Evolutionary conservation across 202 grass and related monocot species (phyloP).

Genomic region (Dendrocalamus latiflorus): DNA sequence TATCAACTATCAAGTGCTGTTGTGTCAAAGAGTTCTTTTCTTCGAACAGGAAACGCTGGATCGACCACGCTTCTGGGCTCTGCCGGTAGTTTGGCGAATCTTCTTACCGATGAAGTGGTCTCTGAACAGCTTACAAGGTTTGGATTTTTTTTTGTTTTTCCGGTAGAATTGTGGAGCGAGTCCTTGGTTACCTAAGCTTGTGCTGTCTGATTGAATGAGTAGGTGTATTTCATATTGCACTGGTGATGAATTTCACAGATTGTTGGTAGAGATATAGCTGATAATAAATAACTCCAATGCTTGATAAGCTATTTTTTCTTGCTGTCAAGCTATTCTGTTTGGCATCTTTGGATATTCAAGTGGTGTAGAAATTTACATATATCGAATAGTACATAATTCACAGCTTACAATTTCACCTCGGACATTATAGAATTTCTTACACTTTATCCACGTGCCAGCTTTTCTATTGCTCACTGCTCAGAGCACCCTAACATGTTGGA

Average conservation of each 20-base stretch:
- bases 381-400: neutral
- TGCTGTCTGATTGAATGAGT: neutral
- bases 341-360: neutral
- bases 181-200: neutral
- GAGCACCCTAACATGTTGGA: neutral
- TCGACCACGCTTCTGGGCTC: neutral
- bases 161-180: neutral
- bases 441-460: neutral
- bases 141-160: neutral
- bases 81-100: slow-evolving; percentile 39
- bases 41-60: slow-evolving; percentile 16
- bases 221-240: neutral
- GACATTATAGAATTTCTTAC: neutral
- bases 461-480: neutral
- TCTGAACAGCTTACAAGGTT: slow-evolving; percentile 96
- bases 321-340: neutral
- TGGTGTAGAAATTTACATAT: neutral
- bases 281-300: neutral
- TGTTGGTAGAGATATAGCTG: neutral
- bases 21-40: neutral
- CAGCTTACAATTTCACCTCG: neutral
- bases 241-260: neutral
- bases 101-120: slow-evolving; percentile 82
- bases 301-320: neutral
- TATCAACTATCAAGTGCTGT: neutral